These are phyloP conservation scores for Alternaria brassicicola DNA, from an alignment of 2,329 filamentous ascomycete species.

Conservation along the genomic window DNA sequence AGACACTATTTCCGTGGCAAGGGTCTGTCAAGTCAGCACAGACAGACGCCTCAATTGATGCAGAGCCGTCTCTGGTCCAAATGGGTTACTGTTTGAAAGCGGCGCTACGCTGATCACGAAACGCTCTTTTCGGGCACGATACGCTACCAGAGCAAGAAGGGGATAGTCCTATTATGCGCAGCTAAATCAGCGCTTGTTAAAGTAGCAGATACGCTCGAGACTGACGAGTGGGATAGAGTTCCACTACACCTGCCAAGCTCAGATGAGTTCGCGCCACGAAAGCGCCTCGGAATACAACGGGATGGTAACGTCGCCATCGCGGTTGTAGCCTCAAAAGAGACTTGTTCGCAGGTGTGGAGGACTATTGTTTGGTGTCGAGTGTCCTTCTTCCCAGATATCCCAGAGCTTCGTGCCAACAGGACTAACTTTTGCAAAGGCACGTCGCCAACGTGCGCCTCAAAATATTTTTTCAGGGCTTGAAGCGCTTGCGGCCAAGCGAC, in stretches of 20 bases:
- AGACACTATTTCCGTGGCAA: background rate
- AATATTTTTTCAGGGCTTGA: background rate
- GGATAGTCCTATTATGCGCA: background rate
- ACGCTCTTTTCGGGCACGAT: constrained; percentile 8
- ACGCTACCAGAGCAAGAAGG: constrained; percentile 1
- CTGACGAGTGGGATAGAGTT: constrained; percentile 1
- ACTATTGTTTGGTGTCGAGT: background rate
- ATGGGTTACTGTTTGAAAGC: background rate
- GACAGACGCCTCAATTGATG: background rate
- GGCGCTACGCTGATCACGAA: constrained; percentile 4
- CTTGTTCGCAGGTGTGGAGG: background rate
- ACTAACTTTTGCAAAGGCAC: background rate
- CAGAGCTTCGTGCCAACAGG: background rate
- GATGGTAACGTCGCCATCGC: background rate
- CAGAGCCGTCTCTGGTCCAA: background rate
- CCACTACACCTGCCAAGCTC: constrained; percentile 3
- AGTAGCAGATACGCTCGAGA: background rate
- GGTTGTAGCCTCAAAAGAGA: background rate
- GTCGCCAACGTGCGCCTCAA: background rate
- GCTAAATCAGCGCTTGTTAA: background rate
- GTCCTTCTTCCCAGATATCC: background rate
- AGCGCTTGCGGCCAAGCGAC: background rate
- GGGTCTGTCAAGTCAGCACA: background rate
- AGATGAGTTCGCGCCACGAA: background rate
- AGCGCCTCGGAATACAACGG: background rate